phyloP scores from a whole-genome alignment of 2,329 filamentous ascomycete species.

The Beauveria caledonica region DNA sequence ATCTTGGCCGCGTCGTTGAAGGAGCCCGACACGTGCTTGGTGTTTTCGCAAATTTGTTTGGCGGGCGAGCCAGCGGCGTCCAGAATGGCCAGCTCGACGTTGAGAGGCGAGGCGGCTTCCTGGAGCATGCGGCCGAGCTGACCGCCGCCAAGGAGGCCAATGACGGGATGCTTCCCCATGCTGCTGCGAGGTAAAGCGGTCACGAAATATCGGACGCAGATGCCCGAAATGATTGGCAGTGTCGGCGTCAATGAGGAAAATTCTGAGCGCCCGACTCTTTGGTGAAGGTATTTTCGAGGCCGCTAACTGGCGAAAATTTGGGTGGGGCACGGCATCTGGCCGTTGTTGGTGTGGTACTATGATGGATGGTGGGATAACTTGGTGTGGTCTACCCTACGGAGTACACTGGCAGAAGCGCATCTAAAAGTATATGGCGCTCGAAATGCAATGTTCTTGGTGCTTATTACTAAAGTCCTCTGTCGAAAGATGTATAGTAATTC shows the following conservation, averaged over 20 bases:
- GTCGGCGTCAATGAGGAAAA: background rate
- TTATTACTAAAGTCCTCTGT: no score
- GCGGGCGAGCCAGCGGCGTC: constrained; percentile 71
- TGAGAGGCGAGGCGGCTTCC: constrained; percentile 69
- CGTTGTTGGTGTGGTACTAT: no score
- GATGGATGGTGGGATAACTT: no score
- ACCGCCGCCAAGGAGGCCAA: constrained; percentile 52
- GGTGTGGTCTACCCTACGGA: no score
- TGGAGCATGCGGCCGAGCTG: constrained; percentile 91
- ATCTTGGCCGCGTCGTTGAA: constrained; percentile 81
- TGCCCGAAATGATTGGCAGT: background rate
- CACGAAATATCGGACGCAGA: background rate
- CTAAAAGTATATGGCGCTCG: no score
- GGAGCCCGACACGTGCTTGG: constrained; percentile 70
- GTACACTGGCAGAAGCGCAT: no score
- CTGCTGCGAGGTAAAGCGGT: background rate
- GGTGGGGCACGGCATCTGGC: no score
- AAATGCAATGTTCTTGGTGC: no score
- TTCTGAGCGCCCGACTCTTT: background rate
- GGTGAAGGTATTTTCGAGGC: background rate
- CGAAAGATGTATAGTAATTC: no score
- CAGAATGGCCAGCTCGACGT: constrained; percentile 70
- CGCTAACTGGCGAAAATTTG: background rate
- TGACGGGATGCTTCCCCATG: constrained; percentile 30
- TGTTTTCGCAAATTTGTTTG: constrained; percentile 74